Evolutionary conservation across 345 rosid species (phyloP), one percentile per base, ranked within the genome.

Genomic region (Zanthoxylum bungeanum): DNA sequence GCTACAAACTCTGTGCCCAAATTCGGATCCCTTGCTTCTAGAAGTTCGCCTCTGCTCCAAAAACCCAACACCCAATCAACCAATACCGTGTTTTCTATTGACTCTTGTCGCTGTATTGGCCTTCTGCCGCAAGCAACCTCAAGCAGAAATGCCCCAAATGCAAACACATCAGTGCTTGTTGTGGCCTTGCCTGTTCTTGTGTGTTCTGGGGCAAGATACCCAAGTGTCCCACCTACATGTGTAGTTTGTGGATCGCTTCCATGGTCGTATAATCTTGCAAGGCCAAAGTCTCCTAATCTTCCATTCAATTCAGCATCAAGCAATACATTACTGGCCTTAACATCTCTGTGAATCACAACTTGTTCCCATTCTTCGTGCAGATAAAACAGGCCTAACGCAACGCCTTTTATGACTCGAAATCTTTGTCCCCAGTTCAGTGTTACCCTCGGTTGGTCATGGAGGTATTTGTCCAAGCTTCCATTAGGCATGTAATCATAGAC

Each of bases 281-380:
- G 83, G 6, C 94, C 91, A 44, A 89, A 89, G 73, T 89, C 94
- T 0, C 91, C 90, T 5, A 89, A 57, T 16, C 87, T 79, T 21
- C 85, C 91, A 1, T 84, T 85, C 19, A 81, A 65, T 10, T 89
- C 88, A 9, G 72, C 85, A 42, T 89, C 94, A 42, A 89, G 57
- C 50, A 89, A 25, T 24, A 89, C 87, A 24, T 89, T 87, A 33
- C 91, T 87, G 0, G 91, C 94, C 64, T 89, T 89, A 0, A 87
- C 81, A 60, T 87, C 93, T 37, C 91, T 83, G 40, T 89, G 93
- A 67, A 89, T 68, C 55, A 89, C 89, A 24, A 85, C 86, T 56
- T 87, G 88, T 27, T 87, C 90, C 88, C 91, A 89, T 69, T 78
- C 94, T 68, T 89, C 84, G 14, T 89, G 94, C 0, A 87, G 79